These are phyloP conservation scores for Plasmodium coatneyi DNA, from an alignment of 169 alveolate species.

Conservation along the genomic window DNA sequence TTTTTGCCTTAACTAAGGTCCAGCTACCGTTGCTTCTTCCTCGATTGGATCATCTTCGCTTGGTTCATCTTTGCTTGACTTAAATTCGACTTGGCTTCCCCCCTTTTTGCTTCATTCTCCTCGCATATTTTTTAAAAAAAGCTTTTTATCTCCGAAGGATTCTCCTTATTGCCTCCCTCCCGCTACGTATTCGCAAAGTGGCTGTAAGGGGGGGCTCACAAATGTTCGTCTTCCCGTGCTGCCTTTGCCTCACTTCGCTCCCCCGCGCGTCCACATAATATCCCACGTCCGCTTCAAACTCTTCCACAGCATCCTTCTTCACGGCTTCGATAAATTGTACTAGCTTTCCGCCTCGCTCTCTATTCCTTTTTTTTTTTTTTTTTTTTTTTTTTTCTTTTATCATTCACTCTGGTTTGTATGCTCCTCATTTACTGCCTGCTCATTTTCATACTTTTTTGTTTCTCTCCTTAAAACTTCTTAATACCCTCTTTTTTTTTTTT, in stretches of 20 bases:
- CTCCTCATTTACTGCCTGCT: background rate
- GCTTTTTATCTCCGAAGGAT: background rate
- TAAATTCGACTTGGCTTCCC: background rate
- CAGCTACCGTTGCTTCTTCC: background rate
- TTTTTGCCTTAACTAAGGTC: background rate
- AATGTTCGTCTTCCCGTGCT: background rate
- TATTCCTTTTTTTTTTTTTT: background rate
- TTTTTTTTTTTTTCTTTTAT: slow-evolving; percentile 14
- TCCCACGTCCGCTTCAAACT: background rate
- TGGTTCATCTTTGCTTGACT: background rate
- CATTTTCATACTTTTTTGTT: background rate
- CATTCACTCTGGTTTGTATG: background rate
- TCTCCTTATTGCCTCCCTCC: background rate
- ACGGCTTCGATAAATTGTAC: background rate
- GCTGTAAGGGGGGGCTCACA: background rate
- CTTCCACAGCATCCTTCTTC: background rate
- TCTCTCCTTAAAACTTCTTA: background rate
- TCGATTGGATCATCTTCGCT: background rate
- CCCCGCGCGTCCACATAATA: background rate
- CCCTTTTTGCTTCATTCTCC: background rate
- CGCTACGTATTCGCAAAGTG: background rate
- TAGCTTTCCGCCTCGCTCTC: background rate
- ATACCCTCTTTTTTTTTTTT: too few species aligned
- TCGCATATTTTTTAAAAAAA: background rate
- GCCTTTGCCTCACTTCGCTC: background rate